These are phyloP conservation scores for Fusarium austroafricanum DNA, from an alignment of 2,329 filamentous ascomycete genomes.

Conservation along the genomic window DNA sequence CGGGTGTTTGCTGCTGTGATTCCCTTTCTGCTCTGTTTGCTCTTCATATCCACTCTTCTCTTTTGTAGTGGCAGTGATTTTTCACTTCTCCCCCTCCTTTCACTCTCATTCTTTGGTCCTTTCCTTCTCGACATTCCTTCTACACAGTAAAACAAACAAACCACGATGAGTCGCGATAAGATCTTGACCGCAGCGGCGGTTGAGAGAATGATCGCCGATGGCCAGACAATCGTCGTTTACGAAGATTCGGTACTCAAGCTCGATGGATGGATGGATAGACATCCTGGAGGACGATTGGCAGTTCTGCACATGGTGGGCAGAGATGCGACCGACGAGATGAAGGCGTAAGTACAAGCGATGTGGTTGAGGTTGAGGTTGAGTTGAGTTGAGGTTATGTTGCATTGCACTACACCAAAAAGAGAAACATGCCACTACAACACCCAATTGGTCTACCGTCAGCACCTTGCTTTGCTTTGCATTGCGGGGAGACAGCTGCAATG, in stretches of 20 bases:
- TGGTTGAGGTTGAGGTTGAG: neutral
- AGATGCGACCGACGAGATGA: slow-evolving; percentile 53
- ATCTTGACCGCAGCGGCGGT: slow-evolving; percentile 60
- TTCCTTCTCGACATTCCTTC: slow-evolving; percentile 3
- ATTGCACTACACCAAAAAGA: slow-evolving; percentile 7
- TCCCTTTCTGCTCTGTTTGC: slow-evolving; percentile 4
- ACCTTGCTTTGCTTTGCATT: neutral
- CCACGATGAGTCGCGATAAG: slow-evolving; percentile 52
- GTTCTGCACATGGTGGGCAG: slow-evolving; percentile 65
- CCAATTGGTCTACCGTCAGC: slow-evolving; percentile 27
- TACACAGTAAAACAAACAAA: neutral
- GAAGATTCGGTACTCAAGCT: slow-evolving; percentile 66
- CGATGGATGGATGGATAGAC: slow-evolving; percentile 67
- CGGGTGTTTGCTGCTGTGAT: neutral
- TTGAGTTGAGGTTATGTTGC: neutral
- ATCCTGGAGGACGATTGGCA: slow-evolving; percentile 69
- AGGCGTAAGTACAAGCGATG: slow-evolving; percentile 45
- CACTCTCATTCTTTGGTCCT: neutral
- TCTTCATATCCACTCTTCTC: slow-evolving; percentile 9
- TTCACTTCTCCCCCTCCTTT: neutral
- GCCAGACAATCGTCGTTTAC: slow-evolving; percentile 66
- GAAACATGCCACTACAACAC: slow-evolving; percentile 8
- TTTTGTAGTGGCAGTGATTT: neutral
- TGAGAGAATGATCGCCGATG: slow-evolving; percentile 64
- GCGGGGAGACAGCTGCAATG: slow-evolving; percentile 2